Conservation (phyloP, 2,329 filamentous ascomycete species). For the Fusarium anthophilum region DNA sequence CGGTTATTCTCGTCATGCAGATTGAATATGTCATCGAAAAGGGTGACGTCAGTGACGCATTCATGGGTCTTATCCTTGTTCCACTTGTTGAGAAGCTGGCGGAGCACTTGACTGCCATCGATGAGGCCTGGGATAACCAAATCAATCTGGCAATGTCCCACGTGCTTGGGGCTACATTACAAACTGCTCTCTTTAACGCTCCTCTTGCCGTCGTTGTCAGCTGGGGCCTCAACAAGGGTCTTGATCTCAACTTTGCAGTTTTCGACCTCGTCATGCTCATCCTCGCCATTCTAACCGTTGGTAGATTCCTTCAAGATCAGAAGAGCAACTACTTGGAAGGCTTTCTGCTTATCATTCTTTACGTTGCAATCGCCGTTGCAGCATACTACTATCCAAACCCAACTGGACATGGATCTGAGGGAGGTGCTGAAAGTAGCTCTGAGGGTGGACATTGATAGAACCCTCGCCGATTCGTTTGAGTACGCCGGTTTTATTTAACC, state of each 20-base stretch:
- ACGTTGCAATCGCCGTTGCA: constrained; percentile 67
- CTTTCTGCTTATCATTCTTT: constrained; percentile 76
- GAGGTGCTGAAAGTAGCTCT: background rate
- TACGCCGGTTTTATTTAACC: background rate
- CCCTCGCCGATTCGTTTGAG: background rate
- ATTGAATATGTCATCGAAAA: constrained; percentile 68
- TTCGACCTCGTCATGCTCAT: constrained; percentile 87
- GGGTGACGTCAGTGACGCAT: constrained; percentile 59
- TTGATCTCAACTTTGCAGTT: constrained; percentile 86
- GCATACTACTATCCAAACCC: constrained; percentile 66
- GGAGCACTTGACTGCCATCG: constrained; percentile 84
- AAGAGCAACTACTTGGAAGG: constrained; percentile 94
- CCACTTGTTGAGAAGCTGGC: constrained; percentile 87
- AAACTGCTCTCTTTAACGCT: constrained; percentile 88
- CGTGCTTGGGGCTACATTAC: constrained; percentile 85
- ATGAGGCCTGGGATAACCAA: constrained; percentile 84
- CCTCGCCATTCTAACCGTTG: constrained; percentile 85
- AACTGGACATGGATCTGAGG: constrained; percentile 3
- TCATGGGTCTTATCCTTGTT: constrained; percentile 78
- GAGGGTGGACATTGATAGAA: constrained; percentile 22
- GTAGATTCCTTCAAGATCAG: constrained; percentile 86
- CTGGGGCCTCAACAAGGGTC: constrained; percentile 76
- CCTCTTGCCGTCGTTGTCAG: constrained; percentile 85
- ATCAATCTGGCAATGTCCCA: constrained; percentile 89
- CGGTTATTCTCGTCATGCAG: constrained; percentile 76